phyloP scores from a whole-genome alignment of 306 rosid species.

The Lathyrus oleraceus region DNA sequence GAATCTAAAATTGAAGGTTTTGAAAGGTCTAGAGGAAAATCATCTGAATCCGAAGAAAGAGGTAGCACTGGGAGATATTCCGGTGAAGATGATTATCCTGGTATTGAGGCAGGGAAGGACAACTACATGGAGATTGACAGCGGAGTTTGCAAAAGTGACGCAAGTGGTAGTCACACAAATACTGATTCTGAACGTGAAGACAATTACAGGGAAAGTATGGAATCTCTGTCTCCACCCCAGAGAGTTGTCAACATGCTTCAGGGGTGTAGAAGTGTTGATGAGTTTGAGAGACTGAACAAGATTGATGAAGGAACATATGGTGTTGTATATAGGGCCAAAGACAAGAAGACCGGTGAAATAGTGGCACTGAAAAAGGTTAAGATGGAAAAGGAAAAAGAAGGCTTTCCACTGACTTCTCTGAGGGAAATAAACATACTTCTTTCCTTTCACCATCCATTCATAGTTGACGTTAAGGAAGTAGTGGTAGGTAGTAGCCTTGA shows the following conservation, averaged over 20 bases:
- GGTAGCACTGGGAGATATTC: slow-evolving; percentile 52
- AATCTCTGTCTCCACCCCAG: slow-evolving; percentile 59
- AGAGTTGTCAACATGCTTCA: slow-evolving; percentile 92
- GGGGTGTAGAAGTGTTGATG: slow-evolving; percentile 98
- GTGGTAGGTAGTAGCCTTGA: slow-evolving; percentile 97
- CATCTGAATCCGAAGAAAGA: slow-evolving; percentile 73
- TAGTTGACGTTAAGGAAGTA: slow-evolving; percentile 98
- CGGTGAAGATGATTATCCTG: slow-evolving; percentile 58
- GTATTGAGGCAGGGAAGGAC: slow-evolving; percentile 56
- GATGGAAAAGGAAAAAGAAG: slow-evolving; percentile 99
- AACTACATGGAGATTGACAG: slow-evolving; percentile 64
- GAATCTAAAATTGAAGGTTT: slow-evolving; percentile 64
- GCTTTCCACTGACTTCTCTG: slow-evolving; percentile 93
- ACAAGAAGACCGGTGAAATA: slow-evolving; percentile 85
- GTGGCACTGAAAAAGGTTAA: slow-evolving; percentile 98
- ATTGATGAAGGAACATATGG: slow-evolving; percentile 98
- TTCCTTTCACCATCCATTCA: slow-evolving; percentile 89
- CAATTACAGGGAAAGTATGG: slow-evolving; percentile 54
- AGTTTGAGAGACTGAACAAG: slow-evolving; percentile 93
- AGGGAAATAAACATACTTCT: slow-evolving; percentile 99
- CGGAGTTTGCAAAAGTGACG: slow-evolving; percentile 46
- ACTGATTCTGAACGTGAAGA: slow-evolving; percentile 65
- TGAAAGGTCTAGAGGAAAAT: slow-evolving; percentile 58
- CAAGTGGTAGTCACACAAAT: slow-evolving; percentile 52
- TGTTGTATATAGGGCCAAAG: slow-evolving; percentile 94